phyloP scores from a whole-genome alignment of 148 eudicot genomes.

The Nyssa sinensis region DNA sequence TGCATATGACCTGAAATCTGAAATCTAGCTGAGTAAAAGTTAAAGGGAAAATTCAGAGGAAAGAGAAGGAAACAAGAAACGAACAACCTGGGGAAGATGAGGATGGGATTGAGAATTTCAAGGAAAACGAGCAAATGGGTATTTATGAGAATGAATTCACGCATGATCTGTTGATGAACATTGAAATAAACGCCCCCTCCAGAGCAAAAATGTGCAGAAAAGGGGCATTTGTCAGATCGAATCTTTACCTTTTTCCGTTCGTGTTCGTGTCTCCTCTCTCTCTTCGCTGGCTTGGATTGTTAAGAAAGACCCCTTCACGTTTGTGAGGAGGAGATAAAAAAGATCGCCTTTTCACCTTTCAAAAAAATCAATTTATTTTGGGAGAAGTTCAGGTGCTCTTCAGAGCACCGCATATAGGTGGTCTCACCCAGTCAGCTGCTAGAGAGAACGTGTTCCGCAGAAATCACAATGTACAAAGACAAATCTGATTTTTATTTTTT shows the following conservation, averaged over 20 bases:
- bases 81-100: background rate
- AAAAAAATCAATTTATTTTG: background rate
- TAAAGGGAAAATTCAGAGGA: too few species aligned
- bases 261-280: slow-evolving; percentile 26
- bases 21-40: slow-evolving; percentile 4
- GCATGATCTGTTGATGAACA: slow-evolving; percentile 8
- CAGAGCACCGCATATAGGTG: background rate
- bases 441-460: too few species aligned
- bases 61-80: background rate
- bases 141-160: background rate
- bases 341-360: too few species aligned
- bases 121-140: slow-evolving; percentile 7
- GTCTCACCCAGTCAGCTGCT: too few species aligned
- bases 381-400: background rate
- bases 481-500: too few species aligned
- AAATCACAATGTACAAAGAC: too few species aligned
- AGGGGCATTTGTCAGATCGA: background rate
- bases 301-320: background rate
- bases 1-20: slow-evolving; percentile 11
- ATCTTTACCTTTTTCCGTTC: background rate
- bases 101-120: background rate
- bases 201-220: background rate
- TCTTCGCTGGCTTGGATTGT: slow-evolving; percentile 1
- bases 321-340: too few species aligned
- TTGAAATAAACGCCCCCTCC: background rate